Evolutionary conservation across 106 monocot genomes (phyloP).

Genomic region (Dioscorea dumetorum): DNA sequence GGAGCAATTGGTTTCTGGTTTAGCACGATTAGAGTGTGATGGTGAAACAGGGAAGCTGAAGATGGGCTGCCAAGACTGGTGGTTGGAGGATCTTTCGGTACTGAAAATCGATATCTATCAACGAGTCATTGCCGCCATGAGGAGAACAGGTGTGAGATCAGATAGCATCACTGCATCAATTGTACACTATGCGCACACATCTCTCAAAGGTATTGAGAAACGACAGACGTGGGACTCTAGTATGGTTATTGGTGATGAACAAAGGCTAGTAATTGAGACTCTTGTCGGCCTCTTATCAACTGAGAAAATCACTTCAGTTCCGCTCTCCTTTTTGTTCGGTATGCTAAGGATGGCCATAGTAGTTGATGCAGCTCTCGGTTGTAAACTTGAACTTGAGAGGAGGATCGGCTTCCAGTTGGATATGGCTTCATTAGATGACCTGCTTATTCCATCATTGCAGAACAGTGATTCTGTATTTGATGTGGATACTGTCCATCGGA

Average conservation of each 20-base stretch:
- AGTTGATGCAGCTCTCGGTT: conserved; percentile 40
- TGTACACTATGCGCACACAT: conserved; percentile 75
- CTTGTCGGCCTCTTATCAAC: conserved; percentile 55
- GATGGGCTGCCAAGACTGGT: conserved; percentile 64
- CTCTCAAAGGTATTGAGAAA: conserved; percentile 47
- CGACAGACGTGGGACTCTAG: conserved; percentile 38
- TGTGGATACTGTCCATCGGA: conserved; percentile 64
- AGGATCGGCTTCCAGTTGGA: conserved; percentile 78
- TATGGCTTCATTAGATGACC: conserved; percentile 79
- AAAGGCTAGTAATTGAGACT: conserved; percentile 55
- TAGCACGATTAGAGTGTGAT: conserved; percentile 57
- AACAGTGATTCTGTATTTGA: conserved; percentile 68
- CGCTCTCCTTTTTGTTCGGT: conserved; percentile 71
- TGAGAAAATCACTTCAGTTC: conserved; percentile 57
- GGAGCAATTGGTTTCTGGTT: conserved; percentile 75
- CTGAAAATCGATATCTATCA: conserved; percentile 62
- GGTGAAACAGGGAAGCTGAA: conserved; percentile 36
- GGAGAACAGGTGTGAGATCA: conserved; percentile 69
- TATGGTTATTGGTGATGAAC: conserved; percentile 37
- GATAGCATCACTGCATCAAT: conserved; percentile 64
- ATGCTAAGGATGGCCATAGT: conserved; percentile 88
- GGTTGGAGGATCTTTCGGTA: conserved; percentile 72
- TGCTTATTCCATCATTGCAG: conserved; percentile 73
- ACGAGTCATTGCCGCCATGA: conserved; percentile 67
- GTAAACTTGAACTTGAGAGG: conserved; percentile 73